A percentile compares a stretch with the other conserved stretches of the same genome.
phyloP scores from a whole-genome alignment of 2,329 filamentous ascomycete species.

The Aspergillus fijiensis region DNA sequence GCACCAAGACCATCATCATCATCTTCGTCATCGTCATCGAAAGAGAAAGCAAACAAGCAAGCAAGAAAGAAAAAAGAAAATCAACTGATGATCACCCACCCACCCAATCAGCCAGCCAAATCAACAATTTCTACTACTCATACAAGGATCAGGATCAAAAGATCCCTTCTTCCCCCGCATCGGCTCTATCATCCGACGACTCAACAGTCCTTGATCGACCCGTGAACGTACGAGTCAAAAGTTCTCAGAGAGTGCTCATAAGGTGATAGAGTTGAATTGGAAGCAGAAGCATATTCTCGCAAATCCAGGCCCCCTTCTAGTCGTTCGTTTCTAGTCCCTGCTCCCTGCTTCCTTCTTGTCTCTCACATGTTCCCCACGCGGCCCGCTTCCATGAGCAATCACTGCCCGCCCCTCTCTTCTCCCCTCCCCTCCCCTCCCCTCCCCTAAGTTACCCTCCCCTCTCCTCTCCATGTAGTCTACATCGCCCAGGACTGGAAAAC shows the following conservation, averaged over 20 bases:
- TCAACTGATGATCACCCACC: background rate
- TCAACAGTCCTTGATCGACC: conserved; percentile 10
- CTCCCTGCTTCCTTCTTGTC: too few relatives aligned
- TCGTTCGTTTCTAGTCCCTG: background rate
- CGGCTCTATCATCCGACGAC: conserved; percentile 10
- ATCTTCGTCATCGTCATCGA: background rate
- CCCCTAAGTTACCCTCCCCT: too few relatives aligned
- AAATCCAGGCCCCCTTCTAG: too few relatives aligned
- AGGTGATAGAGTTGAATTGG: background rate
- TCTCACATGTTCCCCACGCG: background rate
- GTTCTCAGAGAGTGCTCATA: background rate
- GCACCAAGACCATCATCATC: too few relatives aligned
- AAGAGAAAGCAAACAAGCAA: too few relatives aligned
- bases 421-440: too few relatives aligned
- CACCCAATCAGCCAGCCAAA: background rate
- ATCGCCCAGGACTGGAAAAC: background rate
- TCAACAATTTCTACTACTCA: background rate
- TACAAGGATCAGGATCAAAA: background rate
- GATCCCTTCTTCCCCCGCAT: background rate
- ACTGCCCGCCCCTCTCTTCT: background rate
- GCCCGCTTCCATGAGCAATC: background rate
- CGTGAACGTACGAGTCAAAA: background rate
- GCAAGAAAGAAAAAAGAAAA: background rate
- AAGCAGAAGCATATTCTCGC: background rate
- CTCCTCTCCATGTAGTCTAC: background rate